These are phyloP conservation scores for Kwoniella europaea DNA, from an alignment of 768 basidiomycete genomes.

Conservation along the genomic window DNA sequence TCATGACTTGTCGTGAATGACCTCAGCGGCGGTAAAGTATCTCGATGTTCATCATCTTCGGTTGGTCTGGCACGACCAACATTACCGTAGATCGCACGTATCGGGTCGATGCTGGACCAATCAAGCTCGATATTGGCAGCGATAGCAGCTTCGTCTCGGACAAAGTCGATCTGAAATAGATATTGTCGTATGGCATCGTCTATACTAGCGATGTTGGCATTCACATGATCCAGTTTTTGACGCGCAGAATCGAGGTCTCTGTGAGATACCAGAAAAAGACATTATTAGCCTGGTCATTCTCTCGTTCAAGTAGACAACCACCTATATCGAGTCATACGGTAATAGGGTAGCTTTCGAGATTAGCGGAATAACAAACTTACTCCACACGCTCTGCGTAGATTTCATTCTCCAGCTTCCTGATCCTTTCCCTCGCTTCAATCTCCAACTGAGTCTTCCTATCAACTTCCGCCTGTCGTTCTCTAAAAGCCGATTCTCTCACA, in stretches of 20 bases:
- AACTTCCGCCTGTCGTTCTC: constrained; percentile 31
- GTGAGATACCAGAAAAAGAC: neutral
- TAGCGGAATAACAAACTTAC: constrained; percentile 25
- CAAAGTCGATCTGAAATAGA: constrained; percentile 32
- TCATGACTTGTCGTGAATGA: constrained; percentile 12
- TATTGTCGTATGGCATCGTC: constrained; percentile 40
- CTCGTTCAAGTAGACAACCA: no score
- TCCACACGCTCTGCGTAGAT: constrained; percentile 35
- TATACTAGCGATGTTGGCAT: constrained; percentile 18
- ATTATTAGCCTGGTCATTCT: constrained; percentile 5
- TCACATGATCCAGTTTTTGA: constrained; percentile 23
- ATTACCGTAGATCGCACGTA: constrained; percentile 9
- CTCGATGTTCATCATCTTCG: constrained; percentile 10
- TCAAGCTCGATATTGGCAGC: constrained; percentile 29
- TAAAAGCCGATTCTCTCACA: constrained; percentile 35
- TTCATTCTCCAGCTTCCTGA: constrained; percentile 31
- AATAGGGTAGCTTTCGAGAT: neutral
- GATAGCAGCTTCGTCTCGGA: constrained; percentile 18
- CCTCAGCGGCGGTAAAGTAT: constrained; percentile 15
- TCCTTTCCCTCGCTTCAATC: constrained; percentile 24
- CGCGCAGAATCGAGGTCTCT: constrained; percentile 20
- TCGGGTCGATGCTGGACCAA: constrained; percentile 12
- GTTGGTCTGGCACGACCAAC: neutral
- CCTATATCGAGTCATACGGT: no score
- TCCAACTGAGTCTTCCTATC: constrained; percentile 28